phyloP scores from a whole-genome alignment of 2,329 filamentous ascomycete genomes.

The Phyllosticta citrichinensis region DNA sequence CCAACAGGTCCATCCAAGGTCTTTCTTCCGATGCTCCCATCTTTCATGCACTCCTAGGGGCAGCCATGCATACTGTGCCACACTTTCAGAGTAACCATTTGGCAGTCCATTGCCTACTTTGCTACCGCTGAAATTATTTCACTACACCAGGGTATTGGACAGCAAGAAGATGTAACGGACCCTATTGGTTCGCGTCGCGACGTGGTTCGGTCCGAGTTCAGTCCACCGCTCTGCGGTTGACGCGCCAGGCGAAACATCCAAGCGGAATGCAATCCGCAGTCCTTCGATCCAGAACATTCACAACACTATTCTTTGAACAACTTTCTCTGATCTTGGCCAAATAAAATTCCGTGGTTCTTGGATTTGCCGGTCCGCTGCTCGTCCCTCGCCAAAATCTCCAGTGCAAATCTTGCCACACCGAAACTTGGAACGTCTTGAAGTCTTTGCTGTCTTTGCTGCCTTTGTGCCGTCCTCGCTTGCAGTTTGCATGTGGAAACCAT shows the following conservation, averaged over 20 bases:
- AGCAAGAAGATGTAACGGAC: background rate
- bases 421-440: background rate
- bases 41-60: background rate
- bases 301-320: background rate
- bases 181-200: background rate
- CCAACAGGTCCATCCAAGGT: background rate
- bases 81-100: background rate
- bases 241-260: background rate
- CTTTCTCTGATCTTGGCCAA: background rate
- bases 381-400: background rate
- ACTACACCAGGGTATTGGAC: background rate
- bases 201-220: background rate
- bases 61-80: background rate
- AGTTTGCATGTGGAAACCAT: background rate
- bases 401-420: background rate
- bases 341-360: background rate
- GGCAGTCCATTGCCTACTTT: background rate
- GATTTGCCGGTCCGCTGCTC: background rate
- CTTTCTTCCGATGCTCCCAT: background rate
- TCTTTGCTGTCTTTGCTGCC: background rate
- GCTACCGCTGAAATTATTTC: background rate
- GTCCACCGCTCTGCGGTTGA: background rate
- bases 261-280: background rate
- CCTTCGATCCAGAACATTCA: background rate
- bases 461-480: background rate